Evolutionary conservation across 495 filamentous ascomycete species (phyloP).

Genomic region (Durotheca rogersii): DNA sequence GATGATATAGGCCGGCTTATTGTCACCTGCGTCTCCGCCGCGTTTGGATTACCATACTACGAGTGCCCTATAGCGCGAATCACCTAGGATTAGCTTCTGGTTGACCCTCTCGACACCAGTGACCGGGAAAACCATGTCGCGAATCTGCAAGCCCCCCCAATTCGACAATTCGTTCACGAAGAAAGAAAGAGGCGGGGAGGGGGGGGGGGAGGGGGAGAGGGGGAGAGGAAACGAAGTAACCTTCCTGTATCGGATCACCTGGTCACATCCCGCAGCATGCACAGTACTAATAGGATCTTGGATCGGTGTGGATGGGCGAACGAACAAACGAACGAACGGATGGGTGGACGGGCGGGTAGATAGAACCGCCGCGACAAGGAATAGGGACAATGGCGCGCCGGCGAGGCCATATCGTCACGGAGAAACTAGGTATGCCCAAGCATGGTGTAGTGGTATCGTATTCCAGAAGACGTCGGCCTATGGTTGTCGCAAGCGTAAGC

Average conservation of each 20-base stretch:
- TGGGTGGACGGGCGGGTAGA: no score
- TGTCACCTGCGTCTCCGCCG: conserved; percentile 19
- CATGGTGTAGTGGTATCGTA: no score
- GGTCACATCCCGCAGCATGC: conserved; percentile 12
- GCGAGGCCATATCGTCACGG: no score
- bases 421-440: no score
- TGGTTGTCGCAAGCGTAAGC: neutral
- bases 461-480: conserved; percentile 11
- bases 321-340: no score
- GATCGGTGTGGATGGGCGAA: no score
- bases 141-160: conserved; percentile 17
- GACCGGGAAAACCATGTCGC: conserved; percentile 15
- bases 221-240: no score
- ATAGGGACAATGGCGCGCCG: no score
- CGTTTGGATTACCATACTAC: conserved; percentile 10
- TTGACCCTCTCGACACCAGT: neutral
- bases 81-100: conserved; percentile 4
- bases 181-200: no score
- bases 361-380: neutral
- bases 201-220: no score
- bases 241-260: conserved; percentile 4
- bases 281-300: conserved; percentile 1
- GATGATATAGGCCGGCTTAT: conserved; percentile 16
- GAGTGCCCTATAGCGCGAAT: conserved; percentile 1
- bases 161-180: conserved; percentile 6